These are phyloP conservation scores for Fagopyrum tataricum DNA, from an alignment of 148 eudicot species.

Conservation along the genomic window DNA sequence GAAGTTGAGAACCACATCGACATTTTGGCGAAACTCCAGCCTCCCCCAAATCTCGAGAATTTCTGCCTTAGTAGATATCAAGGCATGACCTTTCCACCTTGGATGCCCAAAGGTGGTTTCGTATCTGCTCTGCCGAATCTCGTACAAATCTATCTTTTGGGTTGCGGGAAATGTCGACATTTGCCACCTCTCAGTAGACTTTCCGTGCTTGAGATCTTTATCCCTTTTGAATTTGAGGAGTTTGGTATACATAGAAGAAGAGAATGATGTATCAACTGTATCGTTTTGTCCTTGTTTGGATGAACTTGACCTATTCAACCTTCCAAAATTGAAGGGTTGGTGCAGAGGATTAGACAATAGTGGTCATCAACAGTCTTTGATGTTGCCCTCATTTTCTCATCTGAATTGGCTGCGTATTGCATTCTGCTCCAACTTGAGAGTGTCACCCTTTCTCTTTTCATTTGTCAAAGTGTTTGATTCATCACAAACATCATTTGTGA, in stretches of 20 bases:
- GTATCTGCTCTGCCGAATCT: not conserved
- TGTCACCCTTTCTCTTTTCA: not conserved
- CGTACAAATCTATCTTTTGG: not conserved
- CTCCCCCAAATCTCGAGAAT: not conserved
- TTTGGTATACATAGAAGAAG: slow-evolving; percentile 2
- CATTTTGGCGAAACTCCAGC: not conserved
- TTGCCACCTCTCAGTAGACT: not conserved
- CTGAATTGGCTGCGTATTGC: not conserved
- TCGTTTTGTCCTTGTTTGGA: slow-evolving; percentile 19
- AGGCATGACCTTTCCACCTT: too few species aligned
- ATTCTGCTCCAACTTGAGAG: not conserved
- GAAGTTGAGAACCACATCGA: not conserved
- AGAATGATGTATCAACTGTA: not conserved
- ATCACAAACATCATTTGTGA: too few species aligned
- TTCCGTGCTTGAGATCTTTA: not conserved
- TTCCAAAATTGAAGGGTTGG: slow-evolving; percentile 19
- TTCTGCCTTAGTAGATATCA: not conserved
- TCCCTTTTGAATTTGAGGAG: not conserved
- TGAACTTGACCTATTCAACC: not conserved
- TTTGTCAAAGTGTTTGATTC: not conserved
- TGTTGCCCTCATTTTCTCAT: not conserved
- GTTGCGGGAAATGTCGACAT: not conserved
- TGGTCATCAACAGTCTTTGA: too few species aligned
- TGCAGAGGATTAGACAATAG: slow-evolving; percentile 4
- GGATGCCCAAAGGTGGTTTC: not conserved